Base-by-base conservation (phyloP, 2,329 filamentous ascomycete genomes). In the Emmonsiellopsis sp. region DNA sequence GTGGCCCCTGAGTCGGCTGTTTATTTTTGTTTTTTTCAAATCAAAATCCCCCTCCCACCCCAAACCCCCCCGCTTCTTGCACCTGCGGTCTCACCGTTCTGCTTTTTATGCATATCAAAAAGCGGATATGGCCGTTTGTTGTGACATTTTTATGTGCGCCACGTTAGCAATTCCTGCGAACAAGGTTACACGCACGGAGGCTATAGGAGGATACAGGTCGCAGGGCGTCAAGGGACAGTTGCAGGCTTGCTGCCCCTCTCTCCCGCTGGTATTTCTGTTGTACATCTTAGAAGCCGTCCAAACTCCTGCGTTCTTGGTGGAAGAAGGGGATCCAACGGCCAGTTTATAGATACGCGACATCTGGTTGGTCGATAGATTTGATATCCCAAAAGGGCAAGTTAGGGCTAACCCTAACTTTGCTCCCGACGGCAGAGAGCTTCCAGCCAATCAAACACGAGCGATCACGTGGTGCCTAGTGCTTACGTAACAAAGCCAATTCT, bases 51-150 rank as follows among this genome's bases (percentile, higher is more conserved):
- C 20, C 31, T 13, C 31, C 15, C 35, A 20, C 30, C 40, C 41
- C 40, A 9, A 32, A n/a, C n/a, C n/a, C 30, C 11, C 34, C 41
- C 50, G 44, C 32, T 31, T 52, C 37, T 52, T 8, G n/a, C 16
- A 34, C 46, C 6, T 31, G 20, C 3, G 35, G 46, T 49, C 46
- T 49, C 46, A 49, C 46, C 46, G 46, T 40, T 49, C 20, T 26
- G 20, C 20, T 49, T 16, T 49, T 49, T 40, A 49, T 49, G 46
- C 35, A 49, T 49, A 49, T 20, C 7, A 30, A 48, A 48, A 48
- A n/a, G 45, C 45, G 45, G 32, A 47, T 48, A 37, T 48, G 45
- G 32, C 32, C 45, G 32, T 38, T 49, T 49, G 46, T 15, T 30
- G 46, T 40, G 46, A 49, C 46, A 49, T 49, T 16, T 15, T 26